Conservation (phyloP, 345 rosid genomes). For the Murraya koenigii region DNA sequence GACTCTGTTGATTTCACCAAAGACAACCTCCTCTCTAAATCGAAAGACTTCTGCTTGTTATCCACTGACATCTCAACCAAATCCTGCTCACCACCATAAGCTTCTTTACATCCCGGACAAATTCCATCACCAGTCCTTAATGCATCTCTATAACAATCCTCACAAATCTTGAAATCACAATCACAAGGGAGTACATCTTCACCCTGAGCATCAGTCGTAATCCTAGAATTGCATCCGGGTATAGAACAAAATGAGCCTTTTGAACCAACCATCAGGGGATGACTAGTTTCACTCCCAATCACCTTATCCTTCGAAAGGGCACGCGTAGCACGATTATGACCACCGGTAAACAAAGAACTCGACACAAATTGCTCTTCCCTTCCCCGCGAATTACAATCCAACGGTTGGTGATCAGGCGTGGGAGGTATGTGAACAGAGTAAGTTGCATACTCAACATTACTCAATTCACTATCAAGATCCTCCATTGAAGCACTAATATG, state of each 20-base stretch:
- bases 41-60: not conserved
- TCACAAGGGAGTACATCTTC: conserved; percentile 37
- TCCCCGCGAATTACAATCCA: conserved; percentile 1
- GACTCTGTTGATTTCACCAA: conserved; percentile 22
- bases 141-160: conserved; percentile 40
- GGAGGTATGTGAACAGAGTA: conserved; percentile 57
- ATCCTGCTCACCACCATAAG: conserved; percentile 31
- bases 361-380: conserved; percentile 28
- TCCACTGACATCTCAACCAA: conserved; percentile 19
- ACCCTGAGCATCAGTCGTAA: conserved; percentile 34
- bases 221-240: conserved; percentile 40
- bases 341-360: conserved; percentile 46
- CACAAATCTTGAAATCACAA: conserved; percentile 48
- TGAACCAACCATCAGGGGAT: conserved; percentile 24
- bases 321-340: conserved; percentile 33
- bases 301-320: conserved; percentile 39
- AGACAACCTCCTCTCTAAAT: conserved; percentile 29
- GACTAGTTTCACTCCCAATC: conserved; percentile 26
- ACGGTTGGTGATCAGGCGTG: conserved; percentile 61
- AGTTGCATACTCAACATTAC: conserved; percentile 29
- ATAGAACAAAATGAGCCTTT: conserved; percentile 33
- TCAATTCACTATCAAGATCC: conserved; percentile 47
- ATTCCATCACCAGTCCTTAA: conserved; percentile 30
- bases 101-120: conserved; percentile 55
- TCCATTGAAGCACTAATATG: conserved; percentile 36